Conservation (phyloP, 1,284 basidiomycete species). For the Psilocybe mexicana region DNA sequence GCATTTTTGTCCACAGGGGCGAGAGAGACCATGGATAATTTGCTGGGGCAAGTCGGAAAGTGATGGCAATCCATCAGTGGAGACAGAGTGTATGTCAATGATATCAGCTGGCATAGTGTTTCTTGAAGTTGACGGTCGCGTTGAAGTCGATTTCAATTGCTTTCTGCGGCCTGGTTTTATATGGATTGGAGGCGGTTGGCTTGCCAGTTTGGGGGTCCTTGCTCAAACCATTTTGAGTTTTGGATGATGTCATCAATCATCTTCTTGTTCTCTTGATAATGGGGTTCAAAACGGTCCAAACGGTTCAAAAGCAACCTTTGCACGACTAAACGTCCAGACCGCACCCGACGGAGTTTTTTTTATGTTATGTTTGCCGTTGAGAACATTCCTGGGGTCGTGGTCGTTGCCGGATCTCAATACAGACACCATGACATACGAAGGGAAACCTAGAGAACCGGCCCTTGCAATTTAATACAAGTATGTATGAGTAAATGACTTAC, state of each 20-base stretch:
- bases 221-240: slow-evolving; percentile 1
- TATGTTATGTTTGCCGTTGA: neutral
- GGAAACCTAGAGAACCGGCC: neutral
- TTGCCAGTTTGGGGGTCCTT: neutral
- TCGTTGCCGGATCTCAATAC: slow-evolving; percentile 12
- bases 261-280: neutral
- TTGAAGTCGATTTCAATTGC: neutral
- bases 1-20: slow-evolving; percentile 55
- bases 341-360: neutral
- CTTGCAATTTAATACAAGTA: neutral
- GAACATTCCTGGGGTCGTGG: neutral
- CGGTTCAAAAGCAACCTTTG: neutral
- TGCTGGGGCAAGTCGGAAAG: slow-evolving; percentile 43
- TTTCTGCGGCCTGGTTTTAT: slow-evolving; percentile 10
- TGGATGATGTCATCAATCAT: slow-evolving; percentile 19
- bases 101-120: slow-evolving; percentile 47
- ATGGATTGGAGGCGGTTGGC: slow-evolving; percentile 6
- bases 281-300: neutral
- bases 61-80: slow-evolving; percentile 29
- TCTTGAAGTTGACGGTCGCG: neutral
- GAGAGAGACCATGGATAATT: slow-evolving; percentile 57
- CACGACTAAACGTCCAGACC: no score
- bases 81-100: slow-evolving; percentile 49
- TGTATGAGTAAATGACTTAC: slow-evolving; percentile 14
- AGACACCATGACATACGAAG: slow-evolving; percentile 7